Evolutionary conservation across 345 rosid species (phyloP).

Genomic region (Lagerstroemia speciosa): DNA sequence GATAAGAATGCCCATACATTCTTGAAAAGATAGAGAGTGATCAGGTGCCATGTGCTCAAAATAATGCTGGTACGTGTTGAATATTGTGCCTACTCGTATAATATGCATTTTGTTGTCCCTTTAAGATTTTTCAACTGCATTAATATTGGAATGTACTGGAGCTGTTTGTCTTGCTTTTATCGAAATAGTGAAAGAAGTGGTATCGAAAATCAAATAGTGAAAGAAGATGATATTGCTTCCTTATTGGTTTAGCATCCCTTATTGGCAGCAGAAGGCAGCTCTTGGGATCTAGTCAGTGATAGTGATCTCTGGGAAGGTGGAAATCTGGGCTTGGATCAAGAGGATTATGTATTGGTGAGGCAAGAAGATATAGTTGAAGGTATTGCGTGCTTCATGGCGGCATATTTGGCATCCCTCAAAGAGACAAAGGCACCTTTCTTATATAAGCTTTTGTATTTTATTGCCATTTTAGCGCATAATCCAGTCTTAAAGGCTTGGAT

Average conservation of each 20-base stretch:
- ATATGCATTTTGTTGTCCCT: neutral
- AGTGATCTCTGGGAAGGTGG: conserved; percentile 69
- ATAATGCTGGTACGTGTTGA: conserved; percentile 7
- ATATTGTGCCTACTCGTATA: neutral
- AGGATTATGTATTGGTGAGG: conserved; percentile 78
- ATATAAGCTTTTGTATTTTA: neutral
- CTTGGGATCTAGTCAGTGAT: conserved; percentile 80
- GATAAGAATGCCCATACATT: conserved; percentile 66
- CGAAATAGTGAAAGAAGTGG: too few relatives aligned
- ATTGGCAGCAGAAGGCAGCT: conserved; percentile 54
- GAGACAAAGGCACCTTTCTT: conserved; percentile 60
- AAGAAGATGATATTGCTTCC: conserved; percentile 6
- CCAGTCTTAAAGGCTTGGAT: neutral
- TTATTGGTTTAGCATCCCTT: conserved; percentile 5
- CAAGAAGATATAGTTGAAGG: conserved; percentile 97
- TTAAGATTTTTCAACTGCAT: neutral
- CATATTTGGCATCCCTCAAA: conserved; percentile 72
- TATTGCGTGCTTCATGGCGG: conserved; percentile 90
- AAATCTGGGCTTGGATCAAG: conserved; percentile 33
- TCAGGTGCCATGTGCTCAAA: conserved; percentile 38
- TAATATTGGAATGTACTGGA: neutral
- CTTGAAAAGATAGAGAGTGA: conserved; percentile 63
- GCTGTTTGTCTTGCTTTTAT: neutral
- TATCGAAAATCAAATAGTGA: too few relatives aligned
- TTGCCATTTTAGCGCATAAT: neutral